Percentiles rank a stretch among this genome's conserved stretches.
Conservation (phyloP, 179 eudicot species). For the Gypsophila paniculata region DNA sequence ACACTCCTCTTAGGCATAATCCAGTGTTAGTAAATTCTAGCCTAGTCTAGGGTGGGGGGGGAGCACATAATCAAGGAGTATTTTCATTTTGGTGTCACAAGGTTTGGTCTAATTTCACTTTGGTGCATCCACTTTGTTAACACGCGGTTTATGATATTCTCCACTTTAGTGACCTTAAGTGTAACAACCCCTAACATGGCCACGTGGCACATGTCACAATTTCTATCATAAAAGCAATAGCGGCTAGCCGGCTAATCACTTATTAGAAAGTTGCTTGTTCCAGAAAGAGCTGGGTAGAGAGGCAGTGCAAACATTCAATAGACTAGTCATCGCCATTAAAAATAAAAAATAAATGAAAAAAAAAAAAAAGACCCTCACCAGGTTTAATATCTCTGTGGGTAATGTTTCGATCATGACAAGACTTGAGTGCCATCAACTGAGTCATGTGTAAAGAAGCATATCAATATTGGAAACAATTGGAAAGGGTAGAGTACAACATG, state of each 20-base stretch:
- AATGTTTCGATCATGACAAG: constrained; percentile 92
- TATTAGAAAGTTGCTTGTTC: background rate
- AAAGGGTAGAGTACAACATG: constrained; percentile 6
- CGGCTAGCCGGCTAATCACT: background rate
- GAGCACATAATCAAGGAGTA: background rate
- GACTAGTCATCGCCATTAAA: background rate
- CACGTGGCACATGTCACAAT: too few species aligned
- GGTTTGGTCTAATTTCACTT: too few species aligned
- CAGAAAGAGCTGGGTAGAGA: background rate
- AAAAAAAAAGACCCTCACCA: constrained; percentile 47
- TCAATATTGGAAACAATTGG: background rate
- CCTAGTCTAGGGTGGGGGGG: too few species aligned
- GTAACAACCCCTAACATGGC: background rate
- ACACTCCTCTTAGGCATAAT: background rate
- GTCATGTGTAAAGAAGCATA: constrained; percentile 18
- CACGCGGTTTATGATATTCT: too few species aligned
- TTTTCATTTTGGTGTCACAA: background rate
- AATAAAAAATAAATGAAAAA: background rate
- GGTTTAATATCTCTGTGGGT: constrained; percentile 99
- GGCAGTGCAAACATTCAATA: constrained; percentile 1
- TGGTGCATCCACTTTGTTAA: too few species aligned
- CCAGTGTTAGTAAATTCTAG: background rate
- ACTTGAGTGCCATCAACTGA: constrained; percentile 87
- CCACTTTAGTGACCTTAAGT: too few species aligned
- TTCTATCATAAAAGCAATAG: background rate